Evolutionary conservation across 1,284 basidiomycete genomes (phyloP), one percentile per base, ranked within the genome.

Genomic region (Fomitopsis pinicola): DNA sequence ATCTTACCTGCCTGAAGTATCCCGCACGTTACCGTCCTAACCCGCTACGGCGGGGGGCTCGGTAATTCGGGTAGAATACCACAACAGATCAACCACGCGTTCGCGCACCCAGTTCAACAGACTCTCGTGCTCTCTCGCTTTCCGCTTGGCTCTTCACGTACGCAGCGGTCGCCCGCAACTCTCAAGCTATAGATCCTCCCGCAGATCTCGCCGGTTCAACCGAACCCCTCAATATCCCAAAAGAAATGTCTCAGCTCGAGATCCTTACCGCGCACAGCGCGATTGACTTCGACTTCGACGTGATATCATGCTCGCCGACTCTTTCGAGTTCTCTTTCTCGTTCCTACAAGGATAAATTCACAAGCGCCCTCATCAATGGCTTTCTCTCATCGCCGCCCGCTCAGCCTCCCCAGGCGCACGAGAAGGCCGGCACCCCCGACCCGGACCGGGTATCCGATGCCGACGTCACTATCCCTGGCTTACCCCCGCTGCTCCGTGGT

Each of bases 21-120:
- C 73, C 75, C 74, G 72, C 69, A 68, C 64, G 68, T 78, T 78
- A 82, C 84, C 86, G 83, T 81, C 66, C 83, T 81, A 77, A 76
- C 77, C 82, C 85, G 84, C 83, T 85, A 84, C 81, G 84, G 88
- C 86, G 86, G 87, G 81, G 83, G 85, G 84, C 81, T 85, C 82
- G 82, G 83, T 83, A 84, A 80, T 78, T 73, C 76, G 69, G 75
- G 73, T 74, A 75, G 70, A 57, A 60, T 60, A 59, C 68, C 68
- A 72, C 73, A 57, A 65, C 64, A 64, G 59, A 59, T 62, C 62
- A 62, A 56, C 59, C 64, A 61, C 62, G 42, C 40, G 36, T 30
- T 52, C 35, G 30, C 58, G 40, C 42, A 58, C 40, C 40, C 22
- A 42, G 38, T 26, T 26, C 15, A 19, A 9, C 38, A 38, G n/a